Evolutionary conservation across 768 basidiomycete species (phyloP), one percentile per base, ranked within the genome.

Genomic region (Mycena filopes): DNA sequence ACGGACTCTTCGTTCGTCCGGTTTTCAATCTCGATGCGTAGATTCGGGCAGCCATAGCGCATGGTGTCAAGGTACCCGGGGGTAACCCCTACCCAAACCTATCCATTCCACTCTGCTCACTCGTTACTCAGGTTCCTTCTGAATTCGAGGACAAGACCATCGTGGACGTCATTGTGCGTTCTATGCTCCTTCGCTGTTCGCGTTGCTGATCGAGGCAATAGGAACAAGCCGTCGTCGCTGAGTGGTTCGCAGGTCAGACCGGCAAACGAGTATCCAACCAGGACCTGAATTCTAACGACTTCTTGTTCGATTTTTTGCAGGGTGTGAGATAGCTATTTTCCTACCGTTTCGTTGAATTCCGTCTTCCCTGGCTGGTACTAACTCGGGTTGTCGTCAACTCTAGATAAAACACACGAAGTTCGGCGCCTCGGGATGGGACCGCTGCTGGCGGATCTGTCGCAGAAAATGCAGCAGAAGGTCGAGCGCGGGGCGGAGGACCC

Each of bases 391-490:
- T 13, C 41, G 18, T 41, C 12, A 25, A 59, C 50, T 42, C 26
- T 75, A 90, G 92, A 93, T 75, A 87, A 87, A 74, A 86, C 86
- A 0, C 88, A 90, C 70, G 92, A 93, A 80, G 90, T 92, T 58
- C 84, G 90, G 1, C 82, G 87, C 41, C 79, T 95, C 6, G 92
- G 90, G 1, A 89, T 94, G 90, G 94, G 93, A 1, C 87, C 85
- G 12, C 81, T 94, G 13, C 82, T 95, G 4, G 80, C 82, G 10
- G 90, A 92, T 50, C 73, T 94, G 42, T 77, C 83, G n/a, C 71
- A 74, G 29, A 89, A 87, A 71, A 89, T 94, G 86, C 81, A 87
- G 59, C 73, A 75, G 46, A 91, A 92, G 74, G 80, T 82, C 1
- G 75, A 81, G 11, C 70, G 79, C 29, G 82, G 80, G 11, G 76